phyloP scores from a whole-genome alignment of 1,139 yeast species.

The Kodamaea anthophila region DNA sequence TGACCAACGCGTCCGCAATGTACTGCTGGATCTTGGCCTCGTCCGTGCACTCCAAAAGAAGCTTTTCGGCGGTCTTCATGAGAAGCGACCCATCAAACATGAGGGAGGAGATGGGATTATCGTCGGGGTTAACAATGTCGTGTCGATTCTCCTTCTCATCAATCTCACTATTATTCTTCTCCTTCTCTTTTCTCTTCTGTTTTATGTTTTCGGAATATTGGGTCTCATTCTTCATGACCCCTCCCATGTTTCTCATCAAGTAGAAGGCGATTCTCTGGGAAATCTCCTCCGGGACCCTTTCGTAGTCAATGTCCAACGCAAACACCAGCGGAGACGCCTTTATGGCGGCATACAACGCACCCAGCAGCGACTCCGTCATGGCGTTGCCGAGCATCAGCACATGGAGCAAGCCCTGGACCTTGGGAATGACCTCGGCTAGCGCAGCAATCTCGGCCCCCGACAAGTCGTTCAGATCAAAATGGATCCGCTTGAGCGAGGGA shows the following conservation, averaged over 20 bases:
- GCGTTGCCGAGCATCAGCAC: constrained; percentile 65
- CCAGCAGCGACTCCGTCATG: constrained; percentile 54
- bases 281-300: constrained; percentile 59
- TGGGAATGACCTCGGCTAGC: constrained; percentile 63
- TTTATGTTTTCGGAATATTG: background rate
- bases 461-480: constrained; percentile 69
- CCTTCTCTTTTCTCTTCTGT: background rate
- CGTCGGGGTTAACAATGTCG: background rate
- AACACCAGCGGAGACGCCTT: constrained; percentile 58
- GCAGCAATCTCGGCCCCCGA: constrained; percentile 58
- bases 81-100: constrained; percentile 43
- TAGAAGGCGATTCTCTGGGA: constrained; percentile 76
- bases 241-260: constrained; percentile 79
- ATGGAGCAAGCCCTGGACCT: constrained; percentile 65
- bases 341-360: constrained; percentile 65
- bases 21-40: constrained; percentile 35
- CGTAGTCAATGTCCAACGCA: constrained; percentile 69
- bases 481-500: constrained; percentile 61
- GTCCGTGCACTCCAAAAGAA: constrained; percentile 22
- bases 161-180: constrained; percentile 13
- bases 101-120: constrained; percentile 12
- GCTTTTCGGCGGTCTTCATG: constrained; percentile 21
- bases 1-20: constrained; percentile 38
- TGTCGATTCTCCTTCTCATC: constrained; percentile 9
- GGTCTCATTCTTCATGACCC: constrained; percentile 40